phyloP scores from a whole-genome alignment of 2,329 filamentous ascomycete species.

The Purpureocillium takamizusanense region DNA sequence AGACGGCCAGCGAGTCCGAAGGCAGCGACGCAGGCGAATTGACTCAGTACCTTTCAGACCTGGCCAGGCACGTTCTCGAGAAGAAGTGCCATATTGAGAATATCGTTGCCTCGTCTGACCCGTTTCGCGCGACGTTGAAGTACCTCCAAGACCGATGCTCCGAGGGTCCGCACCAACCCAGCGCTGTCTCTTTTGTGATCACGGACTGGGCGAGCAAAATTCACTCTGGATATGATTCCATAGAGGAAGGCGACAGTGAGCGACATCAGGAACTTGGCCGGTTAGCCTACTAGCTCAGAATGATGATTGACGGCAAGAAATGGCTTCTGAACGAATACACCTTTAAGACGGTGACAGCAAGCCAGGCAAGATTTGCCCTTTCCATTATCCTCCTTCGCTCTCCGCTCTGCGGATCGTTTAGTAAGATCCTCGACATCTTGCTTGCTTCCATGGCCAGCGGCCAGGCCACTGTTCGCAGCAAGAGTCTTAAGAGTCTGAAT shows the following conservation, averaged over 20 bases:
- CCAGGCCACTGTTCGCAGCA: constrained; percentile 84
- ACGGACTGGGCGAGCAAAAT: constrained; percentile 68
- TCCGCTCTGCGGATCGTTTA: constrained; percentile 75
- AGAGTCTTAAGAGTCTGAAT: constrained; percentile 83
- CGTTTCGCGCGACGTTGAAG: constrained; percentile 71
- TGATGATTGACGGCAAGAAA: constrained; percentile 65
- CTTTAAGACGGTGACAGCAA: constrained; percentile 56
- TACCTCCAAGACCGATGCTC: constrained; percentile 59
- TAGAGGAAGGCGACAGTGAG: constrained; percentile 43
- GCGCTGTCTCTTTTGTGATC: constrained; percentile 67
- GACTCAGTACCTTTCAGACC: constrained; percentile 40
- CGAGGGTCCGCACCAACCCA: constrained; percentile 65
- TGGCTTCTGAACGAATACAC: constrained; percentile 60
- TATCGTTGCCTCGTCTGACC: constrained; percentile 56
- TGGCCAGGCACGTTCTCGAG: constrained; percentile 42
- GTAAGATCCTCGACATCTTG: constrained; percentile 70
- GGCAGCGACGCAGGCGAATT: constrained; percentile 45
- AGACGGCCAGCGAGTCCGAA: constrained; percentile 56
- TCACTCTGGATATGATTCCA: constrained; percentile 47
- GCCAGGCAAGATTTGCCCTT: constrained; percentile 72
- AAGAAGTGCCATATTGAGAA: constrained; percentile 41
- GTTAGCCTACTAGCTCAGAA: constrained; percentile 55
- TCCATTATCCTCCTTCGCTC: constrained; percentile 63
- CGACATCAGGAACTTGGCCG: constrained; percentile 49
- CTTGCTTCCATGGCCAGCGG: constrained; percentile 81